Evolutionary conservation across 2,329 filamentous ascomycete genomes (phyloP).

Genomic region (Neocucurbitaria cava): DNA sequence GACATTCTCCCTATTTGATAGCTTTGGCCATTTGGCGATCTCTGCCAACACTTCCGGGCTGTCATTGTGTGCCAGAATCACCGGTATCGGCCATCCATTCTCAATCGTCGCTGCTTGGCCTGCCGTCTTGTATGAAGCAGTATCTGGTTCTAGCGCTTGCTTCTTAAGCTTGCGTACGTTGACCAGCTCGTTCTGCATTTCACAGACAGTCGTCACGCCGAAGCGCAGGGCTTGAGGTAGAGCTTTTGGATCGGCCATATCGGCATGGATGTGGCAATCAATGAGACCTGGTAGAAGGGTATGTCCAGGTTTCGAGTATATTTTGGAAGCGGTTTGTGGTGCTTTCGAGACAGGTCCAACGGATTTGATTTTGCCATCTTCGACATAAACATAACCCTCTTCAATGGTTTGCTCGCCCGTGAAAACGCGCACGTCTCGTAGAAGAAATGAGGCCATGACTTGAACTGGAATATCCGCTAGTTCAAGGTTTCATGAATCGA

Average conservation of each 20-base stretch:
- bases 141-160: constrained; percentile 42
- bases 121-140: constrained; percentile 58
- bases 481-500: too few species aligned
- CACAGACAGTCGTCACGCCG: constrained; percentile 60
- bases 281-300: constrained; percentile 60
- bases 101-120: constrained; percentile 59
- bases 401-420: constrained; percentile 54
- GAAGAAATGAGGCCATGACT: constrained; percentile 47
- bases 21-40: constrained; percentile 57
- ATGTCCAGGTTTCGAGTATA: constrained; percentile 54
- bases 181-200: constrained; percentile 54
- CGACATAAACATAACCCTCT: constrained; percentile 51
- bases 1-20: constrained; percentile 52
- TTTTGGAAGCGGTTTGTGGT: constrained; percentile 22
- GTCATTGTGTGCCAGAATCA: constrained; percentile 51
- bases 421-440: constrained; percentile 56
- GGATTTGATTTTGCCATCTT: constrained; percentile 51
- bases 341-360: constrained; percentile 29
- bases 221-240: constrained; percentile 57
- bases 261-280: constrained; percentile 58
- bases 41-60: constrained; percentile 45
- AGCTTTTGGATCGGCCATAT: constrained; percentile 49
- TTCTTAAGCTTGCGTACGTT: constrained; percentile 39
- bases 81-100: constrained; percentile 59
- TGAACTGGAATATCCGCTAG: too few species aligned